Evolutionary conservation across 1,284 basidiomycete genomes (phyloP), one percentile per base, ranked within the genome.

Genomic region (Hymenochaete sp.): DNA sequence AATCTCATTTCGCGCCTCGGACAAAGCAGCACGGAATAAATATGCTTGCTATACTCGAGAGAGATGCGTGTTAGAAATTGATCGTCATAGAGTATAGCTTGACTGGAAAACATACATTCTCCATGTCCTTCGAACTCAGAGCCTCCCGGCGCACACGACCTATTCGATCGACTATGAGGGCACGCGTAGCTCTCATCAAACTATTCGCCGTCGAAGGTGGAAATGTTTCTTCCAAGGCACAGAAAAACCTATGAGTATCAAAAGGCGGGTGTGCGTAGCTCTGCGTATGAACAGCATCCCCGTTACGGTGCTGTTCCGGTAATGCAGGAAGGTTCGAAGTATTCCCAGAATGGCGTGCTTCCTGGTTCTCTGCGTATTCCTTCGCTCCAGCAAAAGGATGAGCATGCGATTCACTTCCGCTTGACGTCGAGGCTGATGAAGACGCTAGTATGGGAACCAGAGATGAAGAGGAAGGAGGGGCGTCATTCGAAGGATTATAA

Each of bases 1-100:
- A 32, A 91, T 76, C 58, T 97, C 95, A 3, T 90, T 86, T 13
- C 92, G 77, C 33, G 97, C 70, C 62, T 98, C 93, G 0, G 89
- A 87, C 21, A 98, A 63, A 0, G 95, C 96, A 8, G 96, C 95
- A 44, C 83, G 80, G 64, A 97, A 98, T 21, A 98, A 72, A 62
- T 99, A 99, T 9, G 92, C 91, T 79, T 95, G 86, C 91, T 95
- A 54, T 22, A 11, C 26, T 33, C 28, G 1, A 19, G 48, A 26
- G 45, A 51, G 13, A 35, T 16, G 13, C n/a, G n/a, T n/a, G n/a
- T n/a, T n/a, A n/a, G n/a, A n/a, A n/a, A n/a, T n/a, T n/a, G n/a
- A n/a, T n/a, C n/a, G n/a, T n/a, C n/a, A 24, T 1, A 22, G 31
- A 28, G 27, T 4, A 9, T 10, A 27, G 16, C 8, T 32, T 7